A percentile compares a stretch with the other conserved stretches of the same genome.
Evolutionary conservation across 2,329 filamentous ascomycete species (phyloP).

Genomic region (Trichoderma koningiopsis): DNA sequence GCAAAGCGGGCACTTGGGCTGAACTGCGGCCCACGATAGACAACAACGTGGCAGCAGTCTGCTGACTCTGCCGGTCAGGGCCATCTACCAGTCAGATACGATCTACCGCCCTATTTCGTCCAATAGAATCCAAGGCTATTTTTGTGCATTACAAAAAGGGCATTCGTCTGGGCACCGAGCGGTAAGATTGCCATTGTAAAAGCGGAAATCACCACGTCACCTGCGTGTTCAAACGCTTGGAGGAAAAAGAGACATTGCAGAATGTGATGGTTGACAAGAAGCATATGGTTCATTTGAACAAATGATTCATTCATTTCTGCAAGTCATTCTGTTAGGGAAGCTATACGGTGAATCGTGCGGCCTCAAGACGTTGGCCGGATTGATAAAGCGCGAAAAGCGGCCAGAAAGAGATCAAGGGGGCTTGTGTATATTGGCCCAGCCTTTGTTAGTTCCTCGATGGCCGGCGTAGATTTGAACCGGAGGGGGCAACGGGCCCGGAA

Average conservation of each 20-base stretch:
- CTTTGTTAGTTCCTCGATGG: neutral
- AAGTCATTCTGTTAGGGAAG: conserved; percentile 16
- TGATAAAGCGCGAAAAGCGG: neutral
- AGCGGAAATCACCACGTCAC: conserved; percentile 17
- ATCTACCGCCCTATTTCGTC: neutral
- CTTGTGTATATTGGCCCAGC: neutral
- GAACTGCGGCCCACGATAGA: conserved; percentile 7
- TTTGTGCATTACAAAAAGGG: neutral
- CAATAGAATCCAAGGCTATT: neutral
- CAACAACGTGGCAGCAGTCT: conserved; percentile 22
- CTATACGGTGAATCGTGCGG: conserved; percentile 2
- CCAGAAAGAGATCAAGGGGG: neutral
- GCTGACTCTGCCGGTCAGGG: conserved; percentile 17
- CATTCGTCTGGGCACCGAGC: neutral
- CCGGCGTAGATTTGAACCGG: neutral
- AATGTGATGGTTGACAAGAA: conserved; percentile 12
- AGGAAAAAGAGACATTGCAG: neutral
- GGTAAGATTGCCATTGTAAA: conserved; percentile 2
- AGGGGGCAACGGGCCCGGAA: neutral
- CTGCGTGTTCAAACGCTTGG: neutral
- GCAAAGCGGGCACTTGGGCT: conserved; percentile 9
- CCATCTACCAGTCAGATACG: conserved; percentile 16
- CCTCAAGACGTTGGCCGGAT: neutral
- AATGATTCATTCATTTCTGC: conserved; percentile 6
- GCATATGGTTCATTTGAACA: neutral